Conservation (phyloP, 345 rosid species). For the Acer yangbiense region DNA sequence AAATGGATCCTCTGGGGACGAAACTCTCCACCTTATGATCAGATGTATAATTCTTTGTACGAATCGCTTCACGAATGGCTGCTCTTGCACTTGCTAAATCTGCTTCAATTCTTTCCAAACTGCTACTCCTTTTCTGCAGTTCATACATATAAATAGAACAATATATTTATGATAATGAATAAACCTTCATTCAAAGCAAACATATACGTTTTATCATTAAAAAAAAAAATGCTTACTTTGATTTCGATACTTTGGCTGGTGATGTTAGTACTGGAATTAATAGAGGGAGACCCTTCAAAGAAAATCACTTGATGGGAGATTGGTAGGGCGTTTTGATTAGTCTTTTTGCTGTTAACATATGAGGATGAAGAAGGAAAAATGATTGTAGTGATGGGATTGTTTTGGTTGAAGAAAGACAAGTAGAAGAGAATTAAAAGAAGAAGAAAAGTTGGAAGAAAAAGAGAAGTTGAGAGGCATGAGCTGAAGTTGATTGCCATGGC, state of each 20-base stretch:
- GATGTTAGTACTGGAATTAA: background rate
- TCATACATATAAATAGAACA: background rate
- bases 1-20: constrained; percentile 14
- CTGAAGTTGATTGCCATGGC: constrained; percentile 1
- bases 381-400: background rate
- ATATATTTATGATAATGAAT: no score
- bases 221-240: background rate
- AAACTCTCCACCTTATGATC: background rate
- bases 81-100: constrained; percentile 13
- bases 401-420: background rate
- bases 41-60: constrained; percentile 13
- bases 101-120: background rate
- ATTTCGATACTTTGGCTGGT: background rate
- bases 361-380: background rate
- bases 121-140: background rate
- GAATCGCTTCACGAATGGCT: constrained; percentile 16
- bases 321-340: background rate
- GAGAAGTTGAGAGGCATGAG: background rate
- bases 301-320: background rate
- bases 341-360: background rate
- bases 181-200: background rate
- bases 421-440: background rate
- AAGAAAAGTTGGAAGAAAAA: background rate
- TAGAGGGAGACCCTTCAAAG: background rate
- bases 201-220: background rate